Evolutionary conservation across 257 asterid species (phyloP), one percentile per base, ranked within the genome.

Genomic region (Prunella vulgaris): DNA sequence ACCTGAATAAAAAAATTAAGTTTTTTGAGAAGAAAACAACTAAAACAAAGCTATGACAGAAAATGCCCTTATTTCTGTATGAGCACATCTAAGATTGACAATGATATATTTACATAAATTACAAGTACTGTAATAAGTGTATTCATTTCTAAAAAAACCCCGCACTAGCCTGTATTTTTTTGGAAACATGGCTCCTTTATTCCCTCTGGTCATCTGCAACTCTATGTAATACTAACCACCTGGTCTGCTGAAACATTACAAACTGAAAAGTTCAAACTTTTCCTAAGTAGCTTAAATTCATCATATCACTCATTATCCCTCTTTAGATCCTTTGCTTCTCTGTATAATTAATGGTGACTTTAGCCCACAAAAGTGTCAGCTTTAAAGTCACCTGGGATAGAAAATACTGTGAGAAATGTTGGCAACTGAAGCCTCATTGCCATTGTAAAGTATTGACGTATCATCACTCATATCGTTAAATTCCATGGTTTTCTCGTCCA

Each of bases 401-500:
- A 87, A 84, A 33, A 83, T 72, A 49, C 92, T 85, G 9, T 85
- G 83, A 5, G 96, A 87, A 72, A 89, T 51, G 76, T 63, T 81
- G 61, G 88, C 96, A 69, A 77, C 60, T 8, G 96, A 89, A 72
- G 64, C 81, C 8, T 63, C 74, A 25, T 77, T 70, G 18, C 71
- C 77, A 53, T 13, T 9, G 14, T 67, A 64, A 48, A 57, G 75
- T 25, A 76, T 35, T 9, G 66, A 51, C 8, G 56, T 75, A 20
- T 57, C 73, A 5, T 68, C 75, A 32, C 78, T 70, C 2, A 35
- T 24, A 22, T 84, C 82, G 1, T 84, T 80, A 5, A 82, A 72
- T 76, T 84, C 95, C 87, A 82, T 80, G 2, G 87, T 90, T 21
- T 63, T 74, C 74, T 84, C 95, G 46, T 85, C 87, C 76, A 85